Conservation (phyloP, 192 early-diverging fungal species). For the Paraglomus brasilianum region DNA sequence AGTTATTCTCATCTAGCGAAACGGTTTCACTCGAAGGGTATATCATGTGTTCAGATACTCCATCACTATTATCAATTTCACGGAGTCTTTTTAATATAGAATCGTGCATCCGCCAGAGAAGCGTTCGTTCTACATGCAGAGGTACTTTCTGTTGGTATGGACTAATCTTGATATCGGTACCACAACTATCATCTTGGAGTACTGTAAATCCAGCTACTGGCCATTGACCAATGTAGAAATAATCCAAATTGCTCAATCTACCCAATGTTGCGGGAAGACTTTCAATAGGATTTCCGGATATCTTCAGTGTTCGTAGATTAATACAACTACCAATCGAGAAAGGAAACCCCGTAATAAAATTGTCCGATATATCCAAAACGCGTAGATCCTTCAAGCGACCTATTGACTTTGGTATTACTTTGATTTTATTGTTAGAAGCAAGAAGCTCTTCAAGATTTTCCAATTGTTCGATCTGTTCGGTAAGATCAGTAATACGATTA, state of each 20-base stretch:
- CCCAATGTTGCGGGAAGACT: slow-evolving; percentile 40
- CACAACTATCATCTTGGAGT: slow-evolving; percentile 31
- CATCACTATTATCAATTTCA: slow-evolving; percentile 43
- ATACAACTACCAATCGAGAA: slow-evolving; percentile 38
- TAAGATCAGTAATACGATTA: slow-evolving; percentile 40
- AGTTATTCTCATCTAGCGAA: background rate
- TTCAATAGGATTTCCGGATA: slow-evolving; percentile 43
- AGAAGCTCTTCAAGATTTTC: slow-evolving; percentile 37
- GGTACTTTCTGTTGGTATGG: slow-evolving; percentile 41
- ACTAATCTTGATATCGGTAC: slow-evolving; percentile 39
- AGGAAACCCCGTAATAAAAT: slow-evolving; percentile 39
- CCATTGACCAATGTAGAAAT: slow-evolving; percentile 48
- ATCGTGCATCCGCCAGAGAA: slow-evolving; percentile 50
- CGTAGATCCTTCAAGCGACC: slow-evolving; percentile 37
- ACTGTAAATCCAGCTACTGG: slow-evolving; percentile 43
- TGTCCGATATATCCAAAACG: slow-evolving; percentile 40
- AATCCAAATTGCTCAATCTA: slow-evolving; percentile 37
- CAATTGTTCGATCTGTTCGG: slow-evolving; percentile 39
- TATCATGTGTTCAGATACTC: slow-evolving; percentile 34
- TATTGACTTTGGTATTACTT: slow-evolving; percentile 50
- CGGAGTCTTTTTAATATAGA: slow-evolving; percentile 45
- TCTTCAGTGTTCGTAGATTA: slow-evolving; percentile 36
- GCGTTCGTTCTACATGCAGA: slow-evolving; percentile 41
- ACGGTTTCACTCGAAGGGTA: slow-evolving; percentile 11
- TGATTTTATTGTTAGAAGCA: slow-evolving; percentile 50